Conservation (phyloP, 176 grass and related monocot species). For the Zea mays region Zm-B73-REFERENCE-NAM-5.0 NC_050101.1:159589501-159590000, state of each 20-base stretch:
- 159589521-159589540: constrained; percentile 76
- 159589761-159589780: background rate
- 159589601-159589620: constrained; percentile 40
- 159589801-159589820: background rate
- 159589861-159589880: background rate
- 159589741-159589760: background rate
- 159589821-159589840: background rate
- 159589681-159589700: background rate
- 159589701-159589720: background rate
- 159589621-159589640: background rate
- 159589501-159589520: constrained; percentile 97
- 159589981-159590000: background rate
- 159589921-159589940: background rate
- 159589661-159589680: background rate
- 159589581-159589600: constrained; percentile 97
- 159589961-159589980: background rate
- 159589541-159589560: constrained; percentile 84
- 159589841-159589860: background rate
- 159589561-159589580: constrained; percentile 91
- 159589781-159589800: constrained; percentile 3
- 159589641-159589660: constrained; percentile 10
- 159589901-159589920: background rate
- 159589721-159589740: background rate
- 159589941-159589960: background rate
- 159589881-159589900: background rate